Evolutionary conservation across 2,329 filamentous ascomycete species (phyloP).

Genomic region (Clonostachys rhizophaga): DNA sequence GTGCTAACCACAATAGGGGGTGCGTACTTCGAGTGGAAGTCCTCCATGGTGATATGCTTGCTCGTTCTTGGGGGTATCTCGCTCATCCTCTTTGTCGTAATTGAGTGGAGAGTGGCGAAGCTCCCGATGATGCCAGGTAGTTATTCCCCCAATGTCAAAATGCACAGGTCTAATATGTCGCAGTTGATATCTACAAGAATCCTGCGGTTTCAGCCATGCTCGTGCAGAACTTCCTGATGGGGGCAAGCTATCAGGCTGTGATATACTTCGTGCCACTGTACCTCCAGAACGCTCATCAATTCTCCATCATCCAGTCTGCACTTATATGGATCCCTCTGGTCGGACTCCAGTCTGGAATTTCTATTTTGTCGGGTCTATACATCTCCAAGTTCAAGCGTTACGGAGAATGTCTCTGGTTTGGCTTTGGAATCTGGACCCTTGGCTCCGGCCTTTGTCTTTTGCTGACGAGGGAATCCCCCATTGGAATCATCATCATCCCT

Average conservation of each 20-base stretch:
- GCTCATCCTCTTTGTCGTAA: conserved; percentile 58
- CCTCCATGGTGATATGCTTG: conserved; percentile 65
- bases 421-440: conserved; percentile 25
- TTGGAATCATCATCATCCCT: conserved; percentile 43
- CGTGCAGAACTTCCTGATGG: conserved; percentile 54
- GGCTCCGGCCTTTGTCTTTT: conserved; percentile 47
- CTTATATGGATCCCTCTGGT: conserved; percentile 45
- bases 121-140: conserved; percentile 67
- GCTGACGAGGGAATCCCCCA: conserved; percentile 36
- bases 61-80: conserved; percentile 62
- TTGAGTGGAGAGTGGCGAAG: conserved; percentile 65
- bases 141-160: not conserved
- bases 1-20: conserved; percentile 8
- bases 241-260: conserved; percentile 52
- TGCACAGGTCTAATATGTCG: not conserved
- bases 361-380: conserved; percentile 48
- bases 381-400: conserved; percentile 53
- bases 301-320: conserved; percentile 37
- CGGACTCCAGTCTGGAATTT: conserved; percentile 35
- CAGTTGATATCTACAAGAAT: conserved; percentile 49
- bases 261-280: conserved; percentile 60
- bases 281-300: conserved; percentile 47
- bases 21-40: conserved; percentile 48
- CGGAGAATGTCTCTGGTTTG: conserved; percentile 49
- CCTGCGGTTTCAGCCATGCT: conserved; percentile 48